Conservation (phyloP, 345 rosid genomes). For the Laguncularia racemosa region DNA sequence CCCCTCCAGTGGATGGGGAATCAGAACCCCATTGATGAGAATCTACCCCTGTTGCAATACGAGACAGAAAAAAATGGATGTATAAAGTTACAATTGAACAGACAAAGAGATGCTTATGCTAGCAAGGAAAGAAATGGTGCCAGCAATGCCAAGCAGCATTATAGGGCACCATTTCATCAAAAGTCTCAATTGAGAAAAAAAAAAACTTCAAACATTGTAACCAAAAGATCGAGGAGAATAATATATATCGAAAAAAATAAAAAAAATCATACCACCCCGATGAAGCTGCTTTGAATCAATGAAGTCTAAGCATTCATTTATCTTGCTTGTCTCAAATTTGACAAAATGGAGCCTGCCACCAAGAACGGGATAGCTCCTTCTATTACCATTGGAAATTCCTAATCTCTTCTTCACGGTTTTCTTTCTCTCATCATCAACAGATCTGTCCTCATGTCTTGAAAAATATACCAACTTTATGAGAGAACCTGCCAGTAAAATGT, state of each 20-base stretch:
- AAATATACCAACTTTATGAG: constrained; percentile 92
- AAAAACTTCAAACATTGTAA: too few species aligned
- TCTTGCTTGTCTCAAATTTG: constrained; percentile 87
- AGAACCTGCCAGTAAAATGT: constrained; percentile 55
- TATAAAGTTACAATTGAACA: background rate
- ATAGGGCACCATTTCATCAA: too few species aligned
- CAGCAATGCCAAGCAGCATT: too few species aligned
- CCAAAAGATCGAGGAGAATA: too few species aligned
- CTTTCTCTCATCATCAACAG: constrained; percentile 60
- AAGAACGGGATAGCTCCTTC: constrained; percentile 93
- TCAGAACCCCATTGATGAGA: constrained; percentile 36
- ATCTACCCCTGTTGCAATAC: constrained; percentile 37
- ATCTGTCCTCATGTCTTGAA: constrained; percentile 85
- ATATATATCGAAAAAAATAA: background rate
- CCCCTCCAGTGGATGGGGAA: constrained; percentile 25
- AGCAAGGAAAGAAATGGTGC: too few species aligned
- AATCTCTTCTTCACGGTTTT: constrained; percentile 66
- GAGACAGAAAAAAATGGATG: background rate
- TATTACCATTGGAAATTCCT: constrained; percentile 62
- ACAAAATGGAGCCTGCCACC: constrained; percentile 97
- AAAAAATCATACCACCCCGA: constrained; percentile 36
- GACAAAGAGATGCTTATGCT: too few species aligned
- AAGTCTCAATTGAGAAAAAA: too few species aligned
- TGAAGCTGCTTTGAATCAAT: constrained; percentile 96
- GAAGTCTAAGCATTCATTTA: constrained; percentile 89